Evolutionary conservation across 495 filamentous ascomycete genomes (phyloP).

Genomic region (Xylaria telfairii): DNA sequence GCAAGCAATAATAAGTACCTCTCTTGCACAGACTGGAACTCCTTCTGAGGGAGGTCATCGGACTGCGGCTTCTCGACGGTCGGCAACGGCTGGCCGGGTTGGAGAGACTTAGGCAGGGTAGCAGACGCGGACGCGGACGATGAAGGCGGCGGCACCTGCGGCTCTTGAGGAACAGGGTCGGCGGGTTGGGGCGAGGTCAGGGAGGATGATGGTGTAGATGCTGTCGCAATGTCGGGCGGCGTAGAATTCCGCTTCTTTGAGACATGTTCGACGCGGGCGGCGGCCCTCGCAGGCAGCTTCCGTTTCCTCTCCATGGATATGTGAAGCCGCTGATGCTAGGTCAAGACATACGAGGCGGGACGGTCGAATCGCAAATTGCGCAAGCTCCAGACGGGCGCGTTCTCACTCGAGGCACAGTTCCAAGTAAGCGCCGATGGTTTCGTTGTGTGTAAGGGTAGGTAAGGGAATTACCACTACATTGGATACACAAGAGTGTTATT

Average conservation of each 20-base stretch:
- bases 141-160: conserved; percentile 53
- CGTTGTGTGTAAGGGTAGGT: background rate
- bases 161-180: conserved; percentile 47
- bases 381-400: background rate
- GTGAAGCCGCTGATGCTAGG: background rate
- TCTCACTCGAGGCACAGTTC: background rate
- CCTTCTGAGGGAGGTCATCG: conserved; percentile 63
- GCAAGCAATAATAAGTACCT: conserved; percentile 60
- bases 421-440: background rate
- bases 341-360: conserved; percentile 18
- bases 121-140: background rate
- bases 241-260: conserved; percentile 56
- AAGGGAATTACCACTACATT: background rate
- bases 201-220: conserved; percentile 42
- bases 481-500: too few relatives aligned
- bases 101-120: conserved; percentile 60
- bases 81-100: conserved; percentile 71
- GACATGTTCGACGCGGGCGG: conserved; percentile 56
- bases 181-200: conserved; percentile 40
- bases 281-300: conserved; percentile 61
- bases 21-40: conserved; percentile 84
- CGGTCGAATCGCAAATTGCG: background rate
- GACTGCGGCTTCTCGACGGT: conserved; percentile 73
- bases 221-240: conserved; percentile 45
- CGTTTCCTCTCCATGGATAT: conserved; percentile 60